Base-by-base conservation (phyloP, 768 basidiomycete genomes). In the Rhodotorula kratochvilovae region DNA sequence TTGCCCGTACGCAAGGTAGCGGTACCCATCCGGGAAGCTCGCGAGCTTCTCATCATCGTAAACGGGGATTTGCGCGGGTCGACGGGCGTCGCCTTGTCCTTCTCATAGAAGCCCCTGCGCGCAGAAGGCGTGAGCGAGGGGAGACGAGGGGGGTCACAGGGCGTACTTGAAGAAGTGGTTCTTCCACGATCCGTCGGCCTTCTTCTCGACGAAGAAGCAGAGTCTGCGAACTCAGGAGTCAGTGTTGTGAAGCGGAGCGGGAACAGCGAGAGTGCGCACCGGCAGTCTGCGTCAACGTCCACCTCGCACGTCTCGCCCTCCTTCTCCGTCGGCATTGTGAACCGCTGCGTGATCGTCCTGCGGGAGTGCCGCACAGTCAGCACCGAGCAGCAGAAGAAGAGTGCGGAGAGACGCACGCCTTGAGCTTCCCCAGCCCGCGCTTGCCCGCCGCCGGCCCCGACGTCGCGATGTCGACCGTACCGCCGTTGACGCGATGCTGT, bases 331-430 rank as follows among this genome's bases (percentile, higher is more conserved):
- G 76, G 76, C 71, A 79, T 66, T 5, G 64, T 58, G 70, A 79
- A 79, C 1, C 78, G 70, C 55, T 79, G 78, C 2, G 78, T 79
- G 68, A 79, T 79, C 5, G 76, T 79, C 21, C 74, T 77, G 61
- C 31, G 2, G 5, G 31, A 13, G n/a, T n/a, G 29, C 7, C 21
- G 13, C 42, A 15, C 7, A 23, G 23, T 3, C 16, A 13, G 33
- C 10, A 16, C 27, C 29, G 4, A 35, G 19, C 3, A 2, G 23
- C 21, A 33, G 11, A 25, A 35, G 12, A 23, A 31, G 43, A 17
- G 8, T 6, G 25, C 23, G 29, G 27, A 21, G 19, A 3, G 13
- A 55, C 70, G 33, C 25, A 76, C 74, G 76, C 77, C 51, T 78
- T 78, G 25, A 78, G 67, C 64, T 78, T 78, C 48, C 74, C 76